A percentile compares a stretch with the other conserved stretches of the same genome.
Conservation (phyloP, 176 grass and related monocot genomes). For the Pharus latifolius region DNA sequence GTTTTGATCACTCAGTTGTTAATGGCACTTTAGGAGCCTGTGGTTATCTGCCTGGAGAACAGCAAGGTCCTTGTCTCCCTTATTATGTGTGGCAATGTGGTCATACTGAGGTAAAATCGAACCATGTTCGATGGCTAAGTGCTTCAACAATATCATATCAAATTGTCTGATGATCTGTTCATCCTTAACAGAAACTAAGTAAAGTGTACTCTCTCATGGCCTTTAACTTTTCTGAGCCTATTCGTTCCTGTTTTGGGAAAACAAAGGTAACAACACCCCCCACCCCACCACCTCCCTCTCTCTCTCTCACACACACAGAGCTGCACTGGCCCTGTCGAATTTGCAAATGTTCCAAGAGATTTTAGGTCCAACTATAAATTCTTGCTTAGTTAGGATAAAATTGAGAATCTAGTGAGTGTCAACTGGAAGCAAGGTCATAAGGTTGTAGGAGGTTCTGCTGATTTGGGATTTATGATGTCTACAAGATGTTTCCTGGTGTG, state of each 20-base stretch:
- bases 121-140: neutral
- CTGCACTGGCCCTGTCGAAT: neutral
- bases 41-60: slow-evolving; percentile 49
- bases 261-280: too few relatives aligned
- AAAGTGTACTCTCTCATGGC: slow-evolving; percentile 53
- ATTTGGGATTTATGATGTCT: neutral
- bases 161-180: neutral
- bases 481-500: neutral
- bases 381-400: neutral
- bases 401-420: neutral
- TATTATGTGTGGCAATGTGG: slow-evolving; percentile 91
- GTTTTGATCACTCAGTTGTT: slow-evolving; percentile 69
- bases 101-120: slow-evolving; percentile 44
- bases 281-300: neutral
- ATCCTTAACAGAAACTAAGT: slow-evolving; percentile 55
- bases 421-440: too few relatives aligned
- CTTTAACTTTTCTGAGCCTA: slow-evolving; percentile 62
- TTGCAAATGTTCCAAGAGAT: neutral
- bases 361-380: neutral
- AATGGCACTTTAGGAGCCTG: slow-evolving; percentile 87
- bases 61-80: slow-evolving; percentile 63
- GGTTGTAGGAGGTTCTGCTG: neutral
- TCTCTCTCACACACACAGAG: neutral
- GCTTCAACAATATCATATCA: neutral
- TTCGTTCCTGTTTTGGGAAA: slow-evolving; percentile 67